A percentile compares a stretch with the other conserved stretches of the same genome.
Evolutionary conservation across 2,329 filamentous ascomycete genomes (phyloP).

Genomic region (Ophiostoma sp.): DNA sequence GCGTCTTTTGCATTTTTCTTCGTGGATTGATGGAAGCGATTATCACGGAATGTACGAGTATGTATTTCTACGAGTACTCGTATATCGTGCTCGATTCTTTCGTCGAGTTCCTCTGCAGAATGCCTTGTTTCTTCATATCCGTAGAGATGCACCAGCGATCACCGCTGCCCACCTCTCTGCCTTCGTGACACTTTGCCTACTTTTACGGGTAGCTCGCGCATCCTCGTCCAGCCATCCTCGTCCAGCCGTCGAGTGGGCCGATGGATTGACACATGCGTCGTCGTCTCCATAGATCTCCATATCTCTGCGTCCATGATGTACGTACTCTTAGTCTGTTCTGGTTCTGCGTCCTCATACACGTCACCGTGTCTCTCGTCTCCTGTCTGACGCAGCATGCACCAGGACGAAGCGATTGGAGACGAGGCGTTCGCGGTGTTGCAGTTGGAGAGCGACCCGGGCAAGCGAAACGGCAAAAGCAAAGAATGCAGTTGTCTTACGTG

Average conservation of each 20-base stretch:
- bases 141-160: too few species aligned
- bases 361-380: conserved; percentile 8
- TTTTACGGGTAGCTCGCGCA: too few species aligned
- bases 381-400: neutral
- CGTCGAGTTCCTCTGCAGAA: too few species aligned
- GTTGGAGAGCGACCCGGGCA: neutral
- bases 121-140: too few species aligned
- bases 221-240: neutral
- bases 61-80: too few species aligned
- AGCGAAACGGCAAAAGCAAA: too few species aligned
- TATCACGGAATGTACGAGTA: neutral
- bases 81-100: too few species aligned
- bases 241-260: neutral
- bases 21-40: neutral
- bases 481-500: too few species aligned
- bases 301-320: neutral
- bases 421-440: neutral
- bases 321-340: neutral
- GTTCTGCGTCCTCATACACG: neutral
- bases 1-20: neutral
- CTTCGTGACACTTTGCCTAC: too few species aligned
- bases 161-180: too few species aligned
- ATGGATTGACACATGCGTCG: neutral
- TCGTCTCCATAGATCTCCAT: neutral
- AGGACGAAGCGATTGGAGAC: neutral